These are phyloP conservation scores for Cinchona pubescens DNA, from an alignment of 257 asterid species.

Conservation along the genomic window DNA sequence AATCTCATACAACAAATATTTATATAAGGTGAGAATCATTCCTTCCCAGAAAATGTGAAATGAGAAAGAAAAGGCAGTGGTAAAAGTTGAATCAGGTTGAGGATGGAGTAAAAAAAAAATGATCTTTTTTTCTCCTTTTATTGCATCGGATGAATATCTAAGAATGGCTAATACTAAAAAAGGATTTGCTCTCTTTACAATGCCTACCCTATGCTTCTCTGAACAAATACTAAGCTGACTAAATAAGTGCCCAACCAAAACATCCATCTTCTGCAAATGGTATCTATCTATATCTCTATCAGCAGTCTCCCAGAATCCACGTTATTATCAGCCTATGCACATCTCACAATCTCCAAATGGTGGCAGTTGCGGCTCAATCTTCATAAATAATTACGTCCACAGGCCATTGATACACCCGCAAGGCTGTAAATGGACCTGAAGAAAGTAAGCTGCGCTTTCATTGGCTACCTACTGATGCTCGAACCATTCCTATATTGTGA, in stretches of 20 bases:
- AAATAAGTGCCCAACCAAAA: not conserved
- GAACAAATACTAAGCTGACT: not conserved
- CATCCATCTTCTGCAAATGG: not conserved
- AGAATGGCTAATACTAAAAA: constrained; percentile 7
- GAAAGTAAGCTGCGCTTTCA: not conserved
- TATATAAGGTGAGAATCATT: too few relatives aligned
- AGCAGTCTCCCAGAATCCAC: not conserved
- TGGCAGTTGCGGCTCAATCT: constrained; percentile 11
- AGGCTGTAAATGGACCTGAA: not conserved
- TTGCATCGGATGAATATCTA: constrained; percentile 12
- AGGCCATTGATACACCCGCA: not conserved
- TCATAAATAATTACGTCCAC: constrained; percentile 10
- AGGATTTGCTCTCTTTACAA: not conserved
- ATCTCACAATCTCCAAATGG: not conserved
- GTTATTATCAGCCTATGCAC: constrained; percentile 11
- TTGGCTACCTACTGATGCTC: constrained; percentile 27
- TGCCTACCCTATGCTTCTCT: not conserved
- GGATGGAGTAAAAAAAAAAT: not conserved
- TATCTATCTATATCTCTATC: not conserved
- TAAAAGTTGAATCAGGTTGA: not conserved
- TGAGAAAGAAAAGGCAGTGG: not conserved
- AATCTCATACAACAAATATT: not conserved
- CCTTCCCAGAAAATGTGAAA: not conserved
- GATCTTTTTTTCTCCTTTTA: not conserved
- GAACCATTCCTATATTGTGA: constrained; percentile 27